These are phyloP conservation scores for Annona cherimola DNA, from an alignment of 164 flowering plant species.

Conservation along the genomic window DNA sequence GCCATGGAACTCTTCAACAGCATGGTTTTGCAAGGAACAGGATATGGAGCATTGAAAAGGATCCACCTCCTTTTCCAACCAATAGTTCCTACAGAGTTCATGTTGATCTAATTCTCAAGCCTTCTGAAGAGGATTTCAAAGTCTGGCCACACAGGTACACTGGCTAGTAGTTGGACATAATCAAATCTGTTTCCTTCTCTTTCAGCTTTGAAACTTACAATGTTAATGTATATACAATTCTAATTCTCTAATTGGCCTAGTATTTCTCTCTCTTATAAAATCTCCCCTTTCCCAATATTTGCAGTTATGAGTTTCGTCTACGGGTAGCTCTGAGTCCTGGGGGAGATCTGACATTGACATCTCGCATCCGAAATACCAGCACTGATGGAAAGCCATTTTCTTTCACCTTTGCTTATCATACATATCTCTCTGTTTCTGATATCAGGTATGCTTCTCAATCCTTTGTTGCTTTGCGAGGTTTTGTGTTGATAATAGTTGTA, in stretches of 20 bases:
- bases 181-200: background rate
- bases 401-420: constrained; percentile 68
- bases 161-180: background rate
- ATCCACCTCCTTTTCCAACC: constrained; percentile 75
- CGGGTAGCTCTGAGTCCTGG: constrained; percentile 68
- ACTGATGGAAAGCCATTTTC: constrained; percentile 72
- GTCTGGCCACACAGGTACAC: constrained; percentile 86
- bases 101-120: constrained; percentile 76
- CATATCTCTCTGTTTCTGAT: constrained; percentile 84
- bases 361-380: constrained; percentile 83
- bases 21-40: constrained; percentile 98
- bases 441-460: constrained; percentile 47
- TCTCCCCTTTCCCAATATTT: background rate
- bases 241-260: background rate
- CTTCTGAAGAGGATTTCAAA: constrained; percentile 73
- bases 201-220: background rate
- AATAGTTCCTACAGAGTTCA: constrained; percentile 41
- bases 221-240: background rate
- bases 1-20: constrained; percentile 61
- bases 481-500: too few relatives aligned
- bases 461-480: background rate
- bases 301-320: constrained; percentile 76
- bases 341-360: constrained; percentile 79
- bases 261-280: background rate
- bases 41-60: constrained; percentile 70